Evolutionary conservation across 805 yeast genomes (phyloP), one percentile per base, ranked within the genome.

Genomic region (Kluyveromyces dobzhanskii): DNA sequence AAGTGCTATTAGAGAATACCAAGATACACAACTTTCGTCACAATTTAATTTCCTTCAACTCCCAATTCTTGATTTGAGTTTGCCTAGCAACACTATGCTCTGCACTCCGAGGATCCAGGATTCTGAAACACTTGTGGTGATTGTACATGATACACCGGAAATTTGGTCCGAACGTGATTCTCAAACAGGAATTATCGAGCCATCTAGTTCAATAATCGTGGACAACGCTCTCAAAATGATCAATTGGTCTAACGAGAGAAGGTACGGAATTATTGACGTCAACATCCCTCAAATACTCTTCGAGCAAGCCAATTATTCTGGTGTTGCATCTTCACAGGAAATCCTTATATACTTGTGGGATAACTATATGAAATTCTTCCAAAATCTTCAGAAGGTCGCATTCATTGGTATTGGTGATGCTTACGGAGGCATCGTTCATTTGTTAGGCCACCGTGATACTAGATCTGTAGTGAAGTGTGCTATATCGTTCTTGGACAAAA

Each of bases 321-420:
- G 82, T 25, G 68, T 75, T 23, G 75, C 75, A 9, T 71, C 80
- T 14, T 71, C 92, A 1, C 95, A 86, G 56, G 96, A 87, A 51
- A 68, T 83, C 1, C 54, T 86, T 32, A 59, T 84, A 9, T 83
- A 83, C 55, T 52, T 92, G 13, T 92, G 97, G 96, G 97, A 90
- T 57, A 85, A 87, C 56, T 86, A 85, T 53, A 64, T 92, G 38
- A 78, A 81, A 44, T 85, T 80, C 55, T 84, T 87, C 49, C 53
- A 56, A 28, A 73, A 74, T 38, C 75, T 84, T 32, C 66, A 75
- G 32, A 84, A 83, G 47, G 57, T 92, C 24, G 79, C 84, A 1
- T 78, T 90, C 55, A 71, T 88, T 28, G 97, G 97, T 6, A 73
- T 82, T 47, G 98, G 98, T 29, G 94, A 86, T 41, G 78, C 96